phyloP scores from a whole-genome alignment of 257 asterid species.

The Cordia subcordata region DNA sequence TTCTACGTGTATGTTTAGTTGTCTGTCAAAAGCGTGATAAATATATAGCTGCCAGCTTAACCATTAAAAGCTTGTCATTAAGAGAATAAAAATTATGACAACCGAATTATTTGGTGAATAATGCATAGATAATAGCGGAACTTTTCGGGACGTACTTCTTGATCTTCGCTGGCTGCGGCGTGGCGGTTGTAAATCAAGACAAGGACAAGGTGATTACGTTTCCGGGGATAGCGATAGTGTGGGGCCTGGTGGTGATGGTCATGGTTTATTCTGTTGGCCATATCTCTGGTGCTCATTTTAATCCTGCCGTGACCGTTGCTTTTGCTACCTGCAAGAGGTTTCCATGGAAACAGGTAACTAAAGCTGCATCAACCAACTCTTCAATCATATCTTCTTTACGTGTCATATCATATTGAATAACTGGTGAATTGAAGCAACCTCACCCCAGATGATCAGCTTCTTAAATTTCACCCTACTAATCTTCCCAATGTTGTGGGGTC shows the following conservation, averaged over 20 bases:
- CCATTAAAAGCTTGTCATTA: too few relatives aligned
- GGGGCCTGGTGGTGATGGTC: conserved; percentile 43
- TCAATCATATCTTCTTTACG: not conserved
- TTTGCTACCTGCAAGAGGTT: conserved; percentile 32
- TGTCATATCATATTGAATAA: too few relatives aligned
- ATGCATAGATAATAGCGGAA: conserved; percentile 36
- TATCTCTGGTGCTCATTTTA: conserved; percentile 38
- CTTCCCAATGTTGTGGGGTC: too few relatives aligned
- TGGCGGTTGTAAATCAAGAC: conserved; percentile 27
- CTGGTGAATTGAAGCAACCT: too few relatives aligned
- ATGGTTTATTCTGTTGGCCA: conserved; percentile 38
- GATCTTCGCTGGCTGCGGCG: conserved; percentile 36
- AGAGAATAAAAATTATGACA: too few relatives aligned
- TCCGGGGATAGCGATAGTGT: conserved; percentile 35
- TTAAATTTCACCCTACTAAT: too few relatives aligned
- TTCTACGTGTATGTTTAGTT: too few relatives aligned
- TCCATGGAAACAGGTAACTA: conserved; percentile 44
- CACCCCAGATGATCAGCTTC: too few relatives aligned
- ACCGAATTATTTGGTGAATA: not conserved
- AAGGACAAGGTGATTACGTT: conserved; percentile 20
- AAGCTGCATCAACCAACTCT: not conserved
- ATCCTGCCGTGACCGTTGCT: conserved; percentile 38
- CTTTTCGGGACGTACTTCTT: conserved; percentile 30
- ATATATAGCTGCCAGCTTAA: not conserved
- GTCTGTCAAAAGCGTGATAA: not conserved